A percentile compares a stretch with the other conserved stretches of the same genome.
phyloP scores from a whole-genome alignment of 768 basidiomycete species.

The Collybia mongolica region DNA sequence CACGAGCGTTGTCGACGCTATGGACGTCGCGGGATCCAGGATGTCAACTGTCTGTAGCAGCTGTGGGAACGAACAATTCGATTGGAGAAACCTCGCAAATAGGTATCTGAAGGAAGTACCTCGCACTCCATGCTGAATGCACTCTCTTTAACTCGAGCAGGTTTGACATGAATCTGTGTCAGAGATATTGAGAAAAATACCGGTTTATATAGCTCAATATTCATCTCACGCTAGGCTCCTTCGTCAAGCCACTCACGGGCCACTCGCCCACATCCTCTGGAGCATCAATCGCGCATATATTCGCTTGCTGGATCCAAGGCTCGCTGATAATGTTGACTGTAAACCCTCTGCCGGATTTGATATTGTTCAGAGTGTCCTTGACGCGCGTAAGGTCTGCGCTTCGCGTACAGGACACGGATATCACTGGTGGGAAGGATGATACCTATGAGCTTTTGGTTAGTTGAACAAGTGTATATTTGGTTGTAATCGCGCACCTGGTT shows the following conservation, averaged over 20 bases:
- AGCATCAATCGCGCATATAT: slow-evolving; percentile 49
- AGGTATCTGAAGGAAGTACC: slow-evolving; percentile 17
- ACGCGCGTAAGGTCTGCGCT: slow-evolving; percentile 15
- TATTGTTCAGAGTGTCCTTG: slow-evolving; percentile 68
- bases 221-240: slow-evolving; percentile 49
- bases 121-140: slow-evolving; percentile 66
- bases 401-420: slow-evolving; percentile 48
- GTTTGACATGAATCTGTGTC: slow-evolving; percentile 40
- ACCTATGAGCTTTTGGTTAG: slow-evolving; percentile 40
- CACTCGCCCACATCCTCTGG: slow-evolving; percentile 57
- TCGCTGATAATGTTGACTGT: slow-evolving; percentile 77
- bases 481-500: slow-evolving; percentile 24
- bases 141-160: slow-evolving; percentile 61
- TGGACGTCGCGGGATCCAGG: slow-evolving; percentile 32
- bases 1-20: slow-evolving; percentile 39
- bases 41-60: slow-evolving; percentile 43
- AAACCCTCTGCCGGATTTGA: slow-evolving; percentile 63
- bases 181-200: no score
- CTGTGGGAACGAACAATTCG: slow-evolving; percentile 20
- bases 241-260: slow-evolving; percentile 59
- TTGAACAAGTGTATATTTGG: neutral
- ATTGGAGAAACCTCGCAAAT: neutral
- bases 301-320: slow-evolving; percentile 60
- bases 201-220: neutral
- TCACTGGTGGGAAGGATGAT: slow-evolving; percentile 58